Evolutionary conservation across 176 grass and related monocot species (phyloP), one percentile per base, ranked within the genome.

Genomic region (barley (Hordeum vulgare)): DNA sequence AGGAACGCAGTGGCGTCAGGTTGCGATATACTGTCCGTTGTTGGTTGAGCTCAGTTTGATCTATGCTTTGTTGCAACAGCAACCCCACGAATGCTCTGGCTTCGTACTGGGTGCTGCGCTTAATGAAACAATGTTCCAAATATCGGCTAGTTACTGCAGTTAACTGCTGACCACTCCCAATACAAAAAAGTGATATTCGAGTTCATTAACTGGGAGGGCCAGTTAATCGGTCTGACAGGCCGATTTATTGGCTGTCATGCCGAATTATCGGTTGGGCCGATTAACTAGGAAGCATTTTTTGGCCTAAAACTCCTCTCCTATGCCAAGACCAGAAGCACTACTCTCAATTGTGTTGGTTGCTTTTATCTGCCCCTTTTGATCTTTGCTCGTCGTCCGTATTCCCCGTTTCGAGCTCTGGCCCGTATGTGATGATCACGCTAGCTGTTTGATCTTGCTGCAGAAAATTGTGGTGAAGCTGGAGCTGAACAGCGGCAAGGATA

Each of bases 381-480:
- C 42, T 70, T 34, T 78, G 42, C 14, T 81, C 39, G 8, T 53
- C 42, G 0, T 9, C 18, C 79, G 29, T 60, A 25, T 11, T 21
- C 40, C 66, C 42, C 2, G 65, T 40, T 25, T 77, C 8, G 23
- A 25, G 41, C 37, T 35, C 4, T 73, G 9, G 8, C 31, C 17
- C 18, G 45, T 11, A n/a, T 17, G 15, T 18, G 12, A 18, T 27
- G 12, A 47, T 27, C 36, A 21, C 23, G 2, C 81, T 6, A 28
- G 28, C 31, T 31, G 60, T 26, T 76, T 31, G 0, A 25, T 41
- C 68, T 53, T 26, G 35, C 64, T 76, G 53, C 90, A 97, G 95
- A 94, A 91, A 94, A 90, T 93, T 36, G 86, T 97, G 65, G 84
- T 97, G 84, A 94, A 88, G 71, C 42, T 97, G 86, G 81, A 91